Percentiles rank a stretch among this genome's conserved stretches.
Evolutionary conservation across 805 yeast species (phyloP).

Genomic region (Saccharomyces kudriavzevii): DNA sequence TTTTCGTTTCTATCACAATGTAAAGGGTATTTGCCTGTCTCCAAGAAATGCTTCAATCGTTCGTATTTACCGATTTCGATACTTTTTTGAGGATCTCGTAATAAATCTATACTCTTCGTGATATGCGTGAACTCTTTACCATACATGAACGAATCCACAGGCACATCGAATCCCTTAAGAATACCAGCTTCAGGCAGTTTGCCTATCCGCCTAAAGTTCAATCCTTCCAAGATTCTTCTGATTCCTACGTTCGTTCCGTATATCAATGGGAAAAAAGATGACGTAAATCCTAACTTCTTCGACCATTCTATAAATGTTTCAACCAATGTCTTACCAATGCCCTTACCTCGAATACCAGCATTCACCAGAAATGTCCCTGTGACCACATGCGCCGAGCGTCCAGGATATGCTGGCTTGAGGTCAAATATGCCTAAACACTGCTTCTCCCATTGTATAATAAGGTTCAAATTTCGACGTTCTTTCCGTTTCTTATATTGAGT

Average conservation of each 20-base stretch:
- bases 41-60: constrained; percentile 65
- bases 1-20: constrained; percentile 76
- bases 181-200: constrained; percentile 82
- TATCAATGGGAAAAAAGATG: constrained; percentile 73
- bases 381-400: constrained; percentile 87
- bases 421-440: constrained; percentile 85
- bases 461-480: constrained; percentile 20
- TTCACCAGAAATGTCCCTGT: constrained; percentile 84
- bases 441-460: constrained; percentile 73
- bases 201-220: constrained; percentile 72
- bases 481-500: constrained; percentile 23
- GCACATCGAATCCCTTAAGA: constrained; percentile 70
- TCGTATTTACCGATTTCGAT: constrained; percentile 49
- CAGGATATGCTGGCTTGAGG: constrained; percentile 84
- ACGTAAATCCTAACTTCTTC: constrained; percentile 77
- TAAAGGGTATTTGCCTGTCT: constrained; percentile 81
- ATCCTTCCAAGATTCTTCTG: constrained; percentile 64
- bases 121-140: constrained; percentile 66
- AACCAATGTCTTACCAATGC: constrained; percentile 78
- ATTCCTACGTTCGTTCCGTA: constrained; percentile 86
- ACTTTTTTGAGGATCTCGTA: constrained; percentile 22
- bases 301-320: constrained; percentile 90
- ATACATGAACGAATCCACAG: constrained; percentile 82
- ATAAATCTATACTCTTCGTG: constrained; percentile 25
- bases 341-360: constrained; percentile 86